Evolutionary conservation across 2,329 filamentous ascomycete species (phyloP).

Genomic region (Pseudocercospora macadamiae): DNA sequence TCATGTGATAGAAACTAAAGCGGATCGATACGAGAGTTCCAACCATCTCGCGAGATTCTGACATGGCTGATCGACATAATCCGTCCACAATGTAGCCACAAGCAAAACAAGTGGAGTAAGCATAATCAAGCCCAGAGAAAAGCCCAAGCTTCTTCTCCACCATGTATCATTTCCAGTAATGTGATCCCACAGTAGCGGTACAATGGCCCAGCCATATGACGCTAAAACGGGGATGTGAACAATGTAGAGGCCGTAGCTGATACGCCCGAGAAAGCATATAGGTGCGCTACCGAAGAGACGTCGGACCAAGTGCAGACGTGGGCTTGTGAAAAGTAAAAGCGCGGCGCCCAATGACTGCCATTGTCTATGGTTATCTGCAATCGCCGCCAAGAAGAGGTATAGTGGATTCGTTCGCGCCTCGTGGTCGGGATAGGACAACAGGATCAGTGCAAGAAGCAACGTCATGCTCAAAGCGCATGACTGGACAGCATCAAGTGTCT

Average conservation of each 20-base stretch:
- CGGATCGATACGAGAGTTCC: too few species aligned
- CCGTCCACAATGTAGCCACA: not conserved
- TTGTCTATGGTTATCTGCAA: not conserved
- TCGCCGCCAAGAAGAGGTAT: not conserved
- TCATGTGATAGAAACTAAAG: too few species aligned
- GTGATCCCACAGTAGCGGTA: not conserved
- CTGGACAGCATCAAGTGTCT: too few species aligned
- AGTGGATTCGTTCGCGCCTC: not conserved
- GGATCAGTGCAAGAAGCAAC: not conserved
- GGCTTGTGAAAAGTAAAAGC: not conserved
- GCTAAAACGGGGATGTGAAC: not conserved
- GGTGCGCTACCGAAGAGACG: not conserved
- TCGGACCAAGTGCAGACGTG: not conserved
- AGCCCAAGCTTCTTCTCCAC: not conserved
- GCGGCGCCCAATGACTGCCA: not conserved
- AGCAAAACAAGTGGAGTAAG: not conserved
- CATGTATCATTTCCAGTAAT: not conserved
- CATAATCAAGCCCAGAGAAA: not conserved
- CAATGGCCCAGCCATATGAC: not conserved
- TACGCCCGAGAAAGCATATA: not conserved
- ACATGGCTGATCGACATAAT: not conserved
- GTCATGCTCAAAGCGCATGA: too few species aligned
- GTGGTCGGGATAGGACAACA: constrained; percentile 1
- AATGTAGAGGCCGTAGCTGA: constrained; percentile 2
- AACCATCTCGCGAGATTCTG: not conserved